A percentile compares a stretch with the other conserved stretches of the same genome.
These are phyloP conservation scores for Yamadazyma endophytica DNA, from an alignment of 805 yeast species.

Conservation along the genomic window DNA sequence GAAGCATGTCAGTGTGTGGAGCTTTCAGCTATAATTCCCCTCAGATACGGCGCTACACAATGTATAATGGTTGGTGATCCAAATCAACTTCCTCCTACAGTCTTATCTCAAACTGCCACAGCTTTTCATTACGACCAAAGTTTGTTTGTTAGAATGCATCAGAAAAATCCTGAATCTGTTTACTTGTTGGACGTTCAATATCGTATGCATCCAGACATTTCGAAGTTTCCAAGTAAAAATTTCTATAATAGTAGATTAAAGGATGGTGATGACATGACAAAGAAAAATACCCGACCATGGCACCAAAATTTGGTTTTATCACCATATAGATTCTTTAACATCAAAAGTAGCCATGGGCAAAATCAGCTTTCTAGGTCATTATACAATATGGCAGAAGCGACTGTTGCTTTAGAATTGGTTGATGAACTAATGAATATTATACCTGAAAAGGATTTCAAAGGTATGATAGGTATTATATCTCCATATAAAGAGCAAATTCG, in stretches of 20 bases:
- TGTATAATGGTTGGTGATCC: slow-evolving; percentile 99
- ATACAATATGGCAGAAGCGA: slow-evolving; percentile 68
- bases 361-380: slow-evolving; percentile 65
- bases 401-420: slow-evolving; percentile 63
- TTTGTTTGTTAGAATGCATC: slow-evolving; percentile 90
- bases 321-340: slow-evolving; percentile 79
- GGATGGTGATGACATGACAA: slow-evolving; percentile 76
- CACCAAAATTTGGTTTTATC: slow-evolving; percentile 53
- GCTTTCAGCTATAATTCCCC: slow-evolving; percentile 83
- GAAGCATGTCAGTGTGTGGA: slow-evolving; percentile 98
- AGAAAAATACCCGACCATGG: slow-evolving; percentile 66
- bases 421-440: slow-evolving; percentile 46
- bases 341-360: slow-evolving; percentile 57
- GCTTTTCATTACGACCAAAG: slow-evolving; percentile 80
- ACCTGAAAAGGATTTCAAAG: slow-evolving; percentile 54
- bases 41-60: slow-evolving; percentile 82
- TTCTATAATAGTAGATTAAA: slow-evolving; percentile 70
- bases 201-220: slow-evolving; percentile 95
- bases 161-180: slow-evolving; percentile 53
- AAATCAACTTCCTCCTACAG: slow-evolving; percentile 96
- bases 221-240: slow-evolving; percentile 78
- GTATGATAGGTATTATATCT: slow-evolving; percentile 84
- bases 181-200: slow-evolving; percentile 85
- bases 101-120: slow-evolving; percentile 84
- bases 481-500: slow-evolving; percentile 89